Conservation (phyloP, 345 rosid species). For the Rhodamnia rubescens region DNA sequence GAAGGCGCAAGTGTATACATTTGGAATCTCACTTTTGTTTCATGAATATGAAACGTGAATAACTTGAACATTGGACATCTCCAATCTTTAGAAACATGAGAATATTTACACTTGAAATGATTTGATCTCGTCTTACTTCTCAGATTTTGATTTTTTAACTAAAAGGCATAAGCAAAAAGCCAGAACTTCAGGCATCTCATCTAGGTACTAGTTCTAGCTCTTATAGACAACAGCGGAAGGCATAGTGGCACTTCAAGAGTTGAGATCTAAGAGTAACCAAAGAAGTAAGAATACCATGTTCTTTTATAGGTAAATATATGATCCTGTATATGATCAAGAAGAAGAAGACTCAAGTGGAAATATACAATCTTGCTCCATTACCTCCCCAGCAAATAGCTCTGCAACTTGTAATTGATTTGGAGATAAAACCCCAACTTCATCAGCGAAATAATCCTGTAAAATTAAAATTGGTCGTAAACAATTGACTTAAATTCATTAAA, state of each 20-base stretch:
- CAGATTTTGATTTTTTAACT: neutral
- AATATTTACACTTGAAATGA: neutral
- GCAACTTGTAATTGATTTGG: conserved; percentile 90
- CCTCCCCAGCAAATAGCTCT: conserved; percentile 94
- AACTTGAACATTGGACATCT: neutral
- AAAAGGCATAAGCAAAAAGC: neutral
- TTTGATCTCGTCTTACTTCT: neutral
- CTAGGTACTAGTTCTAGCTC: neutral
- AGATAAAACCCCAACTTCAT: conserved; percentile 93
- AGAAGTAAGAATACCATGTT: neutral
- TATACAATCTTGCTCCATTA: conserved; percentile 13
- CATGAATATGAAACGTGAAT: neutral
- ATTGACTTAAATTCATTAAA: neutral
- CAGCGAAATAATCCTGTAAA: conserved; percentile 78
- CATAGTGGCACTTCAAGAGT: neutral
- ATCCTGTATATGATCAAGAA: neutral
- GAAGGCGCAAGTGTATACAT: neutral
- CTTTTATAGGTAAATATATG: neutral
- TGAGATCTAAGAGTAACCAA: neutral
- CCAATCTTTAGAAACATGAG: neutral
- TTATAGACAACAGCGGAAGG: neutral
- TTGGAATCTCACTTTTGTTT: neutral
- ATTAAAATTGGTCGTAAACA: neutral
- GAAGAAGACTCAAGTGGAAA: neutral
- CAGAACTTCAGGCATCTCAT: neutral